Evolutionary conservation across 1,139 yeast genomes (phyloP).

Genomic region (Taiozyma sp.): DNA sequence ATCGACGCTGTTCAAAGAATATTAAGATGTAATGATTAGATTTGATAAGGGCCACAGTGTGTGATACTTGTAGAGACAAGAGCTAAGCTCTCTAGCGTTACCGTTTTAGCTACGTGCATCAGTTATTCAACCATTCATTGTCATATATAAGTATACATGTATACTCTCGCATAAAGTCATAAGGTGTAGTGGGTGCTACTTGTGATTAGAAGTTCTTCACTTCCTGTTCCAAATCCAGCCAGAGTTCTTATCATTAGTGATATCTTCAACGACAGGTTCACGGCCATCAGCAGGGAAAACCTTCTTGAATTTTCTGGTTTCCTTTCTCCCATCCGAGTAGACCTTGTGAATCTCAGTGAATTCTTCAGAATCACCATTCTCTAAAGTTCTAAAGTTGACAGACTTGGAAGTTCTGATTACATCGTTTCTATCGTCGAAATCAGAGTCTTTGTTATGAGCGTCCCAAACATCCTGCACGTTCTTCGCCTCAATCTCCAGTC

Average conservation of each 20-base stretch:
- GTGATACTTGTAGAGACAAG: too few relatives aligned
- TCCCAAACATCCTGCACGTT: conserved; percentile 25
- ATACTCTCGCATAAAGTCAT: not conserved
- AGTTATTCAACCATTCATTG: not conserved
- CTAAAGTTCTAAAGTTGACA: conserved; percentile 40
- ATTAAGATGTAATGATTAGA: not conserved
- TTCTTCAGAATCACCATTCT: conserved; percentile 53
- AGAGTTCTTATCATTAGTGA: conserved; percentile 1
- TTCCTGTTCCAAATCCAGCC: conserved; percentile 19
- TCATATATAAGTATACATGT: not conserved
- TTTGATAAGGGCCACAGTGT: not conserved
- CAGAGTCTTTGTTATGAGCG: conserved; percentile 14
- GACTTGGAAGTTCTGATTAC: conserved; percentile 49
- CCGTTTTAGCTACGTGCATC: too few relatives aligned
- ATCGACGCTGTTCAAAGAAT: not conserved
- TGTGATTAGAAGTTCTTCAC: not conserved
- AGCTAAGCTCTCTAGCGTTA: too few relatives aligned
- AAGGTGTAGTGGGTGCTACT: not conserved
- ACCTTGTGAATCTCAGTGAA: conserved; percentile 48
- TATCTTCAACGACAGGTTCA: conserved; percentile 25
- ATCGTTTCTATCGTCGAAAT: conserved; percentile 27
- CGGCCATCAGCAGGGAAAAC: conserved; percentile 33
- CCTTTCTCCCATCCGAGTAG: conserved; percentile 64
- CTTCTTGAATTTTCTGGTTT: conserved; percentile 32
- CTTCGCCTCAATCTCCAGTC: conserved; percentile 16